Evolutionary conservation across 2,329 filamentous ascomycete genomes (phyloP).

Genomic region (Monascus ruber): DNA sequence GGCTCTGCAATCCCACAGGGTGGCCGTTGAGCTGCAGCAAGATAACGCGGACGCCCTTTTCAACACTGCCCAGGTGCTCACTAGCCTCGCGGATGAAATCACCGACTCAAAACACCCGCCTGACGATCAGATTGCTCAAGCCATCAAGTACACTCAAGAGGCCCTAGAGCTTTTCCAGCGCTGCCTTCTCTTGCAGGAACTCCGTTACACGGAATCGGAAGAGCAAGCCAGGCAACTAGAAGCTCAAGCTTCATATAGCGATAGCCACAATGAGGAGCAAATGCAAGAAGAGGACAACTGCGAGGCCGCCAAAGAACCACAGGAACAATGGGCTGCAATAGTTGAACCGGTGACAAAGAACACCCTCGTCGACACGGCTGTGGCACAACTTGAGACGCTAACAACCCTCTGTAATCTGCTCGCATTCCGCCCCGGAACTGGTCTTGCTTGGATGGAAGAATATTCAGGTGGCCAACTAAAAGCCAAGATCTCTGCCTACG

Average conservation of each 20-base stretch:
- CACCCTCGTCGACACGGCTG: conserved; percentile 56
- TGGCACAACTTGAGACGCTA: conserved; percentile 50
- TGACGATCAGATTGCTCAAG: conserved; percentile 33
- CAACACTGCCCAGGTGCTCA: conserved; percentile 60
- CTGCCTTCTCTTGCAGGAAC: conserved; percentile 44
- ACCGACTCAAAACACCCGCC: conserved; percentile 40
- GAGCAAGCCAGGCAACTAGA: conserved; percentile 31
- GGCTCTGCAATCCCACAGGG: conserved; percentile 52
- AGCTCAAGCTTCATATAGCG: conserved; percentile 8
- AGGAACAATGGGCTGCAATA: conserved; percentile 56
- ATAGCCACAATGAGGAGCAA: conserved; percentile 8
- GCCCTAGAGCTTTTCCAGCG: conserved; percentile 49
- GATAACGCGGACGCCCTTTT: conserved; percentile 59
- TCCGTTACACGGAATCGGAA: conserved; percentile 35
- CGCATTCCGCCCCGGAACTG: conserved; percentile 29
- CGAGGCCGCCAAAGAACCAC: conserved; percentile 12
- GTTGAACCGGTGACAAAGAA: conserved; percentile 54
- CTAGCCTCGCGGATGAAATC: conserved; percentile 51
- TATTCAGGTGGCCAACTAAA: conserved; percentile 43
- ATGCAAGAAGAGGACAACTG: conserved; percentile 3
- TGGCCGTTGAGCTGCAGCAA: conserved; percentile 48
- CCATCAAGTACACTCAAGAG: conserved; percentile 47
- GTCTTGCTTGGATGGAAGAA: conserved; percentile 48
- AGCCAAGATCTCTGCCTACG: conserved; percentile 43
- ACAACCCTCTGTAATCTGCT: conserved; percentile 41